These are phyloP conservation scores for Piper betle DNA, from an alignment of 164 flowering plant genomes.

Conservation along the genomic window DNA sequence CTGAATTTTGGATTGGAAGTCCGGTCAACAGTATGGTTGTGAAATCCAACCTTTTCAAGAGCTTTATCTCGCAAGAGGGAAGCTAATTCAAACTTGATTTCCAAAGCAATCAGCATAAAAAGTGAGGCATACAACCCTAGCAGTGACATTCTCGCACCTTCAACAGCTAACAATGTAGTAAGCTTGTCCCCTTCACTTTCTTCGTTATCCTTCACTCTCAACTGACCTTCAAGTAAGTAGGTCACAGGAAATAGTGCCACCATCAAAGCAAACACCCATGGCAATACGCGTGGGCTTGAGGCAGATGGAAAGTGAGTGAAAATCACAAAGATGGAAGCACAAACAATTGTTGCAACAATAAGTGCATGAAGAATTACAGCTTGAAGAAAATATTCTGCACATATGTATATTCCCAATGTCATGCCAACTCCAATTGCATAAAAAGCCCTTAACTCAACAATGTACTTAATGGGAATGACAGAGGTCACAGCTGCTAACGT, in stretches of 20 bases:
- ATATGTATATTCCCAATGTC: conserved; percentile 77
- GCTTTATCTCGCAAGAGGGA: conserved; percentile 70
- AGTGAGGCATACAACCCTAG: conserved; percentile 92
- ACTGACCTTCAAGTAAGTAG: conserved; percentile 83
- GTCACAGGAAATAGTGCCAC: conserved; percentile 98
- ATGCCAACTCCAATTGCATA: conserved; percentile 79
- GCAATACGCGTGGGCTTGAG: conserved; percentile 76
- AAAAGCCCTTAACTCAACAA: conserved; percentile 68
- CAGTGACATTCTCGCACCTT: conserved; percentile 92
- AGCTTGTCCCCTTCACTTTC: conserved; percentile 47
- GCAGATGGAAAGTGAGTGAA: conserved; percentile 96
- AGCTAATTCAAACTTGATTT: conserved; percentile 84
- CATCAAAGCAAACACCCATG: conserved; percentile 89
- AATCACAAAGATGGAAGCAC: conserved; percentile 75
- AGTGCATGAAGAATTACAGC: conserved; percentile 61
- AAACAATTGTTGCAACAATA: conserved; percentile 65
- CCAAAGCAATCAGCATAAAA: conserved; percentile 87
- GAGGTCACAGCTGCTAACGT: conserved; percentile 76
- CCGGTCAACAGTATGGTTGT: conserved; percentile 33
- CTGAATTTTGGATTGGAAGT: conserved; percentile 58
- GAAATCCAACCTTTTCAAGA: conserved; percentile 36
- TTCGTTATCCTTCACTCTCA: conserved; percentile 42
- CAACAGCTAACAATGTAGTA: conserved; percentile 65
- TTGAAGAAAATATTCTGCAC: conserved; percentile 85
- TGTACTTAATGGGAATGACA: conserved; percentile 74